These are phyloP conservation scores for Punctularia strigosozonata DNA, from an alignment of 768 basidiomycete genomes.

Conservation along the genomic window DNA sequence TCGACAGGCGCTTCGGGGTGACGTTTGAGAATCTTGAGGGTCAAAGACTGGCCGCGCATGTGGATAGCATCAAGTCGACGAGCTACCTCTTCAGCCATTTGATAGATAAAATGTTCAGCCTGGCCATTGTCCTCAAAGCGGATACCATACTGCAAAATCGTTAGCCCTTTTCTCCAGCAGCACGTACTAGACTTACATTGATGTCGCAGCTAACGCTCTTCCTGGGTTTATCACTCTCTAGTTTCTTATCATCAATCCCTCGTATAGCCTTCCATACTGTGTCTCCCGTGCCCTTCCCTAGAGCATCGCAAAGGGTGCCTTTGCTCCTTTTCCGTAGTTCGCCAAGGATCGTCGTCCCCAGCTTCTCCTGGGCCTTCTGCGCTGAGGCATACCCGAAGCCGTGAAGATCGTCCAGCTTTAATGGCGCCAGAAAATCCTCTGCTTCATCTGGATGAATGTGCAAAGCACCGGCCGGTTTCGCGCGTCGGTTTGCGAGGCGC, in stretches of 20 bases:
- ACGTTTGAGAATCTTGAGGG: conserved; percentile 83
- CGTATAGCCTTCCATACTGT: conserved; percentile 75
- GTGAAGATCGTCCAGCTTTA: conserved; percentile 73
- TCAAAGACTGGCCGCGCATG: conserved; percentile 64
- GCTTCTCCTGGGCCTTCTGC: conserved; percentile 71
- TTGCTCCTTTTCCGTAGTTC: conserved; percentile 58
- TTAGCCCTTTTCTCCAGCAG: not conserved
- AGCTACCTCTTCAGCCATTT: conserved; percentile 70
- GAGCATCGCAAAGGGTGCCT: conserved; percentile 47
- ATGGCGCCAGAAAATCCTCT: conserved; percentile 42
- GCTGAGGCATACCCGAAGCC: conserved; percentile 74
- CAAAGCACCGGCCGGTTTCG: conserved; percentile 84
- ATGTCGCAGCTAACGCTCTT: conserved; percentile 93
- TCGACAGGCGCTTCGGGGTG: conserved; percentile 81
- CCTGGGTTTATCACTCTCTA: conserved; percentile 77
- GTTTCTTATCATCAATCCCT: conserved; percentile 69
- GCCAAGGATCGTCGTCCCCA: conserved; percentile 59
- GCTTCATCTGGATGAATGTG: conserved; percentile 53
- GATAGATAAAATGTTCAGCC: conserved; percentile 65
- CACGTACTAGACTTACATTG: conserved; percentile 48
- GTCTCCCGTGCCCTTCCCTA: conserved; percentile 78
- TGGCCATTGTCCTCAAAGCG: conserved; percentile 78
- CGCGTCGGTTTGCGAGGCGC: conserved; percentile 79
- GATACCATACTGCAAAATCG: conserved; percentile 70
- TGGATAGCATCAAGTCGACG: conserved; percentile 55